These are phyloP conservation scores for Vitellaria paradoxa DNA, from an alignment of 179 eudicot species.

Conservation along the genomic window DNA sequence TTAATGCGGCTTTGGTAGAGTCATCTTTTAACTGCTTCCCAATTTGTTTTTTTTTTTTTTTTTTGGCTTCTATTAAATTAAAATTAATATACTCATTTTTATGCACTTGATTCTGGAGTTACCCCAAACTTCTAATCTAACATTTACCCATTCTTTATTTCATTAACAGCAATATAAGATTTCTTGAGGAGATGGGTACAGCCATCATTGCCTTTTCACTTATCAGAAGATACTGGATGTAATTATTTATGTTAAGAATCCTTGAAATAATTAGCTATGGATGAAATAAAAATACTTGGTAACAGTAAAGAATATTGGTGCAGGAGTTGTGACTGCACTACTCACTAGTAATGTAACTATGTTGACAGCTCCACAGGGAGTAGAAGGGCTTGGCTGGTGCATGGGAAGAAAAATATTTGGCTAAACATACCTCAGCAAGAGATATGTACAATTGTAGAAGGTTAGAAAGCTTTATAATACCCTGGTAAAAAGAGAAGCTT, in stretches of 20 bases:
- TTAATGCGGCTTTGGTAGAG: background rate
- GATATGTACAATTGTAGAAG: background rate
- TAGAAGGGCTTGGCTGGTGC: background rate
- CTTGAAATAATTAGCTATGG: too few species aligned
- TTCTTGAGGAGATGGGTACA: too few species aligned
- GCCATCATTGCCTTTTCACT: too few species aligned
- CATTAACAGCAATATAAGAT: too few species aligned
- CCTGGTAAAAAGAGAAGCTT: too few species aligned
- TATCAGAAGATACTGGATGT: too few species aligned
- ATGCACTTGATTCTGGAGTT: too few species aligned
- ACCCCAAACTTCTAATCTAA: too few species aligned
- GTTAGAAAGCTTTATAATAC: background rate
- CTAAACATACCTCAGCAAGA: background rate
- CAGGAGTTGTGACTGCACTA: background rate
- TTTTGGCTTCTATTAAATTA: too few species aligned
- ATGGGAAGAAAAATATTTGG: background rate
- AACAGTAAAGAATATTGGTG: background rate
- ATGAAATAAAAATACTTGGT: background rate
- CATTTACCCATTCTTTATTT: too few species aligned
- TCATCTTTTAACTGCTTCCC: background rate
- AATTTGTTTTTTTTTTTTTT: background rate
- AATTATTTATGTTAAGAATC: too few species aligned
- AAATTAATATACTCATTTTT: too few species aligned
- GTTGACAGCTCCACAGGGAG: background rate
- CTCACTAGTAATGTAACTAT: background rate